A percentile compares a stretch with the other conserved stretches of the same genome.
phyloP scores from a whole-genome alignment of 352 stramenopile genomes.

The Pythium pectinolyticum region DNA sequence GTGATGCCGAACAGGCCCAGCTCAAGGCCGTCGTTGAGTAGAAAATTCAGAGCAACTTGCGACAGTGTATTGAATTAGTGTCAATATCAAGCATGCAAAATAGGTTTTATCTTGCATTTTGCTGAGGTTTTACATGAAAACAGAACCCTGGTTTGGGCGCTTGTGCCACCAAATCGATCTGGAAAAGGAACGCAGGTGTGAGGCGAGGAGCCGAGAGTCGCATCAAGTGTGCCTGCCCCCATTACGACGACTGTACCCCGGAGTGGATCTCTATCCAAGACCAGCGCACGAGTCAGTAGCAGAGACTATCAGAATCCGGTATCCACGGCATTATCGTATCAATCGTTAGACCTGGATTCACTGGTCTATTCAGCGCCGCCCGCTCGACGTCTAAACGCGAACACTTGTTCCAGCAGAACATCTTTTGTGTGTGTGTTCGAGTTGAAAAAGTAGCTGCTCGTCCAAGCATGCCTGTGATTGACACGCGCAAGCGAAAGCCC shows the following conservation, averaged over 20 bases:
- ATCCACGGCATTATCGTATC: too few relatives aligned
- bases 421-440: too few relatives aligned
- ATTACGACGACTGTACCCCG: too few relatives aligned
- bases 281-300: too few relatives aligned
- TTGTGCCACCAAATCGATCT: conserved; percentile 3
- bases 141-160: conserved; percentile 20
- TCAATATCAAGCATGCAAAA: conserved; percentile 31
- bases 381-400: too few relatives aligned
- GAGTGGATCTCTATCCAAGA: too few relatives aligned
- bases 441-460: not conserved
- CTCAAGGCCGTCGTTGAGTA: conserved; percentile 8
- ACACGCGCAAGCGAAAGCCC: conserved; percentile 31
- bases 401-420: too few relatives aligned
- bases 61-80: conserved; percentile 22
- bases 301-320: too few relatives aligned
- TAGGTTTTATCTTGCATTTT: conserved; percentile 33
- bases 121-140: conserved; percentile 14
- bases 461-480: conserved; percentile 24
- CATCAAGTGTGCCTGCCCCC: too few relatives aligned
- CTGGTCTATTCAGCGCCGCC: too few relatives aligned
- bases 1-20: conserved; percentile 35
- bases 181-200: not conserved
- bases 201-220: too few relatives aligned
- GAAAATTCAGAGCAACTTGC: not conserved
- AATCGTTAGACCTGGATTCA: too few relatives aligned